Evolutionary conservation across 495 filamentous ascomycete genomes (phyloP).

Genomic region (Usnea hakonensis): DNA sequence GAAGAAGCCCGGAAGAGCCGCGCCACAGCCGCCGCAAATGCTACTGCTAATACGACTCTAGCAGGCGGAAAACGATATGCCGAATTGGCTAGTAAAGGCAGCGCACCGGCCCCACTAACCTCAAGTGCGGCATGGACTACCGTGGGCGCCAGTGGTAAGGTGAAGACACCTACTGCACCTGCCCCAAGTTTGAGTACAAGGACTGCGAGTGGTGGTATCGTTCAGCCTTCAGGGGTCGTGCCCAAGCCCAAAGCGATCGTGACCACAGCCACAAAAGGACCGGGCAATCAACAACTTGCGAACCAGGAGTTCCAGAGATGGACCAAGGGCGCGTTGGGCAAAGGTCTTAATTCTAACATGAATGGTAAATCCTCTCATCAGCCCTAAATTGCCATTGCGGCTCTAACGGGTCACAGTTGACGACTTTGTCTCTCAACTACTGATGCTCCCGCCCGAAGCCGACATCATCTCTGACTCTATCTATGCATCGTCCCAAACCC

Average conservation of each 20-base stretch:
- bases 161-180: slow-evolving; percentile 60
- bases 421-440: slow-evolving; percentile 65
- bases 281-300: slow-evolving; percentile 48
- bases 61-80: slow-evolving; percentile 83
- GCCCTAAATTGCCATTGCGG: slow-evolving; percentile 1
- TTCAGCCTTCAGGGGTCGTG: slow-evolving; percentile 34
- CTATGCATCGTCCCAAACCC: slow-evolving; percentile 72
- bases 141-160: slow-evolving; percentile 89
- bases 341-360: slow-evolving; percentile 53
- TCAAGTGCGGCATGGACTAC: slow-evolving; percentile 76
- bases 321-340: slow-evolving; percentile 65
- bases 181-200: slow-evolving; percentile 43
- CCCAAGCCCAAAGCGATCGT: slow-evolving; percentile 39
- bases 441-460: slow-evolving; percentile 64
- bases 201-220: slow-evolving; percentile 43
- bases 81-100: slow-evolving; percentile 79
- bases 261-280: slow-evolving; percentile 27
- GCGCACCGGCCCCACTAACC: slow-evolving; percentile 34
- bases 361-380: slow-evolving; percentile 39
- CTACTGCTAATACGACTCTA: slow-evolving; percentile 40
- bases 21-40: slow-evolving; percentile 42
- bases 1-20: slow-evolving; percentile 84
- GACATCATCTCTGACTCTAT: slow-evolving; percentile 83
- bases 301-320: slow-evolving; percentile 91
- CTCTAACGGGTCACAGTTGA: slow-evolving; percentile 56